phyloP scores from a whole-genome alignment of 2,329 filamentous ascomycete species.

The Cladosporium velox region DNA sequence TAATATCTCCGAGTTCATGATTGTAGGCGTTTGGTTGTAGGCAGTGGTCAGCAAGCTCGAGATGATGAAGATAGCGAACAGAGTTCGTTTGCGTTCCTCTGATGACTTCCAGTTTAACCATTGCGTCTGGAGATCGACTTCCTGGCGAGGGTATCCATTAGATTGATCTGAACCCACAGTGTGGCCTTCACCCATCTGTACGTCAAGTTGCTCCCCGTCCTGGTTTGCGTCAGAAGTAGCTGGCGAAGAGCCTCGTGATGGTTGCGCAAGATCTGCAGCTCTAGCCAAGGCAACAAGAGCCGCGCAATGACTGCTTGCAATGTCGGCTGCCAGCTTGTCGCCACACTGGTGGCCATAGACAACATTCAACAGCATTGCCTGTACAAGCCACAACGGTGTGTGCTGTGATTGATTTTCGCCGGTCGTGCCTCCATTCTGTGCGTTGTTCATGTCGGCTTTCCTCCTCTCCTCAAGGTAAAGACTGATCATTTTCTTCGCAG shows the following conservation, averaged over 20 bases:
- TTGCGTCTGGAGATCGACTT: slow-evolving; percentile 62
- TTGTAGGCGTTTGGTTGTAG: slow-evolving; percentile 86
- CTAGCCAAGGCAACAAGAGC: slow-evolving; percentile 88
- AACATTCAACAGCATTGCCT: slow-evolving; percentile 94
- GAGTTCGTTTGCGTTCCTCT: slow-evolving; percentile 89
- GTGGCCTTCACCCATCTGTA: slow-evolving; percentile 50
- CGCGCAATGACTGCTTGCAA: slow-evolving; percentile 88
- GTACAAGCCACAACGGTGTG: slow-evolving; percentile 89
- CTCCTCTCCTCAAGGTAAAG: slow-evolving; percentile 88
- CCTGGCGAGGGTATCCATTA: slow-evolving; percentile 25
- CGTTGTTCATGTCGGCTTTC: slow-evolving; percentile 74
- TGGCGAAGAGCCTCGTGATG: slow-evolving; percentile 33
- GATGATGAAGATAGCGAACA: slow-evolving; percentile 87
- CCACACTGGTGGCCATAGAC: slow-evolving; percentile 94
- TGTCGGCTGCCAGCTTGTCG: slow-evolving; percentile 86
- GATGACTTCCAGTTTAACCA: slow-evolving; percentile 87
- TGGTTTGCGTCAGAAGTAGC: slow-evolving; percentile 20
- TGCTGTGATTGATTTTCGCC: slow-evolving; percentile 54
- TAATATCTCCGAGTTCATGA: slow-evolving; percentile 91
- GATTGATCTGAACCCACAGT: slow-evolving; percentile 15
- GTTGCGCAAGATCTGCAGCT: slow-evolving; percentile 73
- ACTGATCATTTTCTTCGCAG: slow-evolving; percentile 93
- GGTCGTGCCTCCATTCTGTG: slow-evolving; percentile 49
- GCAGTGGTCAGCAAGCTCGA: slow-evolving; percentile 89
- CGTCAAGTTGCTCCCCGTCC: slow-evolving; percentile 42